These are phyloP conservation scores for Musa schizocarpa DNA, from an alignment of 176 grass and related monocot species.

Conservation along the genomic window DNA sequence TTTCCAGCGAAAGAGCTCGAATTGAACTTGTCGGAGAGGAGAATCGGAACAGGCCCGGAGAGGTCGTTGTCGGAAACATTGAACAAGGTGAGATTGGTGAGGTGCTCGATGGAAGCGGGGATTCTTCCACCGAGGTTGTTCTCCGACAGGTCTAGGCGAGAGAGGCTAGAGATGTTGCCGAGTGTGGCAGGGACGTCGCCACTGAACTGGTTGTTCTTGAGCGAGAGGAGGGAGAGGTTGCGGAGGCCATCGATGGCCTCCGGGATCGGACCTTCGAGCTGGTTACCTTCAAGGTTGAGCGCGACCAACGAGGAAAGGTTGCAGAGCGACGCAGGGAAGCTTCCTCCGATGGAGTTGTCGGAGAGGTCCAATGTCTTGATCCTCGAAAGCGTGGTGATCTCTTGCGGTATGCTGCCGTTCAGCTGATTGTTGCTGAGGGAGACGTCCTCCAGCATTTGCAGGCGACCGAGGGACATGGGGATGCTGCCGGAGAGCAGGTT, in stretches of 20 bases:
- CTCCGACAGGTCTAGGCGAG: conserved; percentile 59
- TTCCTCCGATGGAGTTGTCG: conserved; percentile 39
- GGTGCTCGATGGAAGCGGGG: conserved; percentile 41
- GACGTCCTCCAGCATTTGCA: conserved; percentile 42
- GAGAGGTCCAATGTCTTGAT: conserved; percentile 69
- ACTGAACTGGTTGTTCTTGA: conserved; percentile 39
- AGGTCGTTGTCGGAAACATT: conserved; percentile 76
- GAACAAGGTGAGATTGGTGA: conserved; percentile 50
- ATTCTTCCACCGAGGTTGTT: conserved; percentile 80
- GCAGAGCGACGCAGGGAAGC: conserved; percentile 37
- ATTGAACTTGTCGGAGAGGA: conserved; percentile 78
- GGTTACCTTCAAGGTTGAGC: conserved; percentile 47
- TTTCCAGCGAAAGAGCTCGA: conserved; percentile 84
- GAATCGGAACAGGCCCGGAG: conserved; percentile 48
- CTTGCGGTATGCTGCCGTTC: conserved; percentile 59
- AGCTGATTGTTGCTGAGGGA: conserved; percentile 48
- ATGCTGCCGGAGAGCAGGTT: conserved; percentile 43
- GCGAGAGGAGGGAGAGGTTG: conserved; percentile 51
- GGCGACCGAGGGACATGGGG: conserved; percentile 42
- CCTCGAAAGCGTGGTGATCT: conserved; percentile 41
- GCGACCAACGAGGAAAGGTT: conserved; percentile 39
- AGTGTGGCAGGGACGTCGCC: conserved; percentile 52
- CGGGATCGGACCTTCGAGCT: conserved; percentile 40
- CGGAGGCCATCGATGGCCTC: conserved; percentile 44
- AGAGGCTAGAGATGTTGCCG: conserved; percentile 56